Percentiles rank a stretch among this genome's conserved stretches.
Conservation (phyloP, 768 basidiomycete genomes). For the Favolaschia claudopus region DNA sequence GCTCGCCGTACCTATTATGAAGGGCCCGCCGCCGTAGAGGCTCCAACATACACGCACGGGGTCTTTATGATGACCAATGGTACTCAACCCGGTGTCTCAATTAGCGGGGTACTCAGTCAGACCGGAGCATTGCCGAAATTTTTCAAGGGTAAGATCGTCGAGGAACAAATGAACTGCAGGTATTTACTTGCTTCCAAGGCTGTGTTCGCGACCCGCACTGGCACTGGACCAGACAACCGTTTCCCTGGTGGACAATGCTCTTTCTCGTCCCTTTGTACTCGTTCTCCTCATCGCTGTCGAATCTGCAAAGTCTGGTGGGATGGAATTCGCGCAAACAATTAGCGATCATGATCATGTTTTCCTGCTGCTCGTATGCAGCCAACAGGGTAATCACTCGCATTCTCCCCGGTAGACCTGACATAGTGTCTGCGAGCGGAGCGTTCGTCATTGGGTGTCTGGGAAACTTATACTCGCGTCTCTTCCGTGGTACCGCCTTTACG, state of each 20-base stretch:
- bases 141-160: slow-evolving; percentile 50
- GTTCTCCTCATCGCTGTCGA: slow-evolving; percentile 75
- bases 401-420: slow-evolving; percentile 72
- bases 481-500: slow-evolving; percentile 85
- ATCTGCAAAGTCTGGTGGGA: slow-evolving; percentile 68
- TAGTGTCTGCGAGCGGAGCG: slow-evolving; percentile 81
- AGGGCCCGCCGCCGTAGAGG: slow-evolving; percentile 46
- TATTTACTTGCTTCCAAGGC: slow-evolving; percentile 51
- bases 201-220: slow-evolving; percentile 78
- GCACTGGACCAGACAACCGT: slow-evolving; percentile 80
- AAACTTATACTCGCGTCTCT: slow-evolving; percentile 79
- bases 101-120: slow-evolving; percentile 56
- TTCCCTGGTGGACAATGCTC: slow-evolving; percentile 85
- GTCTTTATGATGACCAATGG: slow-evolving; percentile 58
- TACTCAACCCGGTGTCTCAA: slow-evolving; percentile 41
- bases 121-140: slow-evolving; percentile 51
- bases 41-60: slow-evolving; percentile 61
- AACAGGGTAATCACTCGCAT: slow-evolving; percentile 68
- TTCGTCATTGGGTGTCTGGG: slow-evolving; percentile 81
- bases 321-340: slow-evolving; percentile 53
- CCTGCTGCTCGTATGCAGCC: slow-evolving; percentile 76
- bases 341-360: slow-evolving; percentile 79
- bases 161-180: slow-evolving; percentile 17
- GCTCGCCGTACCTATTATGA: slow-evolving; percentile 61
- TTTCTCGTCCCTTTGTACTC: slow-evolving; percentile 81